Evolutionary conservation across 2,329 filamentous ascomycete genomes (phyloP).

Genomic region (Cladosporium sp.): DNA sequence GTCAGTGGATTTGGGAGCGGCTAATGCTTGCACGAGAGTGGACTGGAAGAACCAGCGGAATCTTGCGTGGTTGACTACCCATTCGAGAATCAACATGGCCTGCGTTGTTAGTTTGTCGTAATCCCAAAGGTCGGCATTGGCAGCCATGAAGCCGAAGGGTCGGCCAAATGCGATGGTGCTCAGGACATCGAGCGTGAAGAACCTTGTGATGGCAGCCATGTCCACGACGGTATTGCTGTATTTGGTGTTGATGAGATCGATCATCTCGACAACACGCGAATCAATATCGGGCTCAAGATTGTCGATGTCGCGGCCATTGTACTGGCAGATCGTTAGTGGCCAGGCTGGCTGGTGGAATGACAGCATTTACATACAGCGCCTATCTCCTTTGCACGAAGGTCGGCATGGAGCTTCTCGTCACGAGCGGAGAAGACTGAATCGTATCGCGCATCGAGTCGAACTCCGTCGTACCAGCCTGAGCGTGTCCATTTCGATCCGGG

Average conservation of each 20-base stretch:
- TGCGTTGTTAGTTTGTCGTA: conserved; percentile 18
- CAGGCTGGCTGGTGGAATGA: neutral
- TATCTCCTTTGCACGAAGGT: conserved; percentile 47
- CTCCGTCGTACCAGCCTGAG: conserved; percentile 45
- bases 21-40: conserved; percentile 20
- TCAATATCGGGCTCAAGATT: conserved; percentile 50
- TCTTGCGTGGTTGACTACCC: conserved; percentile 21
- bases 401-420: conserved; percentile 46
- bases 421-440: conserved; percentile 53
- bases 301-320: conserved; percentile 53
- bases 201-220: conserved; percentile 47
- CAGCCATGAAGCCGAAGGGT: conserved; percentile 49
- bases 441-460: conserved; percentile 50
- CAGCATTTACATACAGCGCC: conserved; percentile 40
- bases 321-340: conserved; percentile 33
- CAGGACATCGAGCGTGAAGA: conserved; percentile 55
- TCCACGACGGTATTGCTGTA: conserved; percentile 47
- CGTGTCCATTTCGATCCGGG: conserved; percentile 29
- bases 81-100: conserved; percentile 21
- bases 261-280: conserved; percentile 41
- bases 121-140: conserved; percentile 43
- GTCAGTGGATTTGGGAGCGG: conserved; percentile 26
- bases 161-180: conserved; percentile 50
- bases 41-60: conserved; percentile 22
- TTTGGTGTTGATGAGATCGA: conserved; percentile 47